Percentiles rank a stretch among this genome's conserved stretches.
Evolutionary conservation across 345 rosid species (phyloP).

Genomic region (Sonneratia alba): DNA sequence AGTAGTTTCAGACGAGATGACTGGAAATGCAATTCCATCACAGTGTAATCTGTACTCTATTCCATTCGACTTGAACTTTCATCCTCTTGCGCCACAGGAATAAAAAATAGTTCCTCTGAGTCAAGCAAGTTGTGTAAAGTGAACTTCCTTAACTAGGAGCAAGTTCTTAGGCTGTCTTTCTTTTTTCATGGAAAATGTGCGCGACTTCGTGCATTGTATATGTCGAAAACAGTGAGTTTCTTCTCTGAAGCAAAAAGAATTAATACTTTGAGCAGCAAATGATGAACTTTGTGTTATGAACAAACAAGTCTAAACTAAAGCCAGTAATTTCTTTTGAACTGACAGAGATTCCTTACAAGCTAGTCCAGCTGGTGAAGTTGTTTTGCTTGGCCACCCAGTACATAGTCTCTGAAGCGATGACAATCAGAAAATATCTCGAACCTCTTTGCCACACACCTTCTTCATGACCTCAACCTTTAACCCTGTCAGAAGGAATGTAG

Average conservation of each 20-base stretch:
- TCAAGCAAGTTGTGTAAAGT: too few species aligned
- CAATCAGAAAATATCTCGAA: conserved; percentile 9
- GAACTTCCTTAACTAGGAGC: too few species aligned
- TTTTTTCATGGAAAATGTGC: too few species aligned
- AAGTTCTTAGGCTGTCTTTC: too few species aligned
- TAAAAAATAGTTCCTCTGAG: too few species aligned
- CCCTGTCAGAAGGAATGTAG: conserved; percentile 14
- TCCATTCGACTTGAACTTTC: too few species aligned
- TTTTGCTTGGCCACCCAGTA: not conserved
- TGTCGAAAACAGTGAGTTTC: not conserved
- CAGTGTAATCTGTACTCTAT: not conserved
- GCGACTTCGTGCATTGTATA: not conserved
- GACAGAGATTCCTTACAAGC: not conserved
- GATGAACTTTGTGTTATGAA: not conserved
- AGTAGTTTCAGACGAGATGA: not conserved
- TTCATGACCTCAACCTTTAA: conserved; percentile 19
- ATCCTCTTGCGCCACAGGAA: too few species aligned
- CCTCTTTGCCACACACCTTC: not conserved
- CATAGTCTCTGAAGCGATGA: not conserved
- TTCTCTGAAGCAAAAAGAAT: not conserved
- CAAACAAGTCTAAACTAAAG: not conserved
- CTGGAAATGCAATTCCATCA: not conserved
- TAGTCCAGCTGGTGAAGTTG: not conserved
- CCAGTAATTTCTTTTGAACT: not conserved
- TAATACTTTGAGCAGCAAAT: not conserved